phyloP scores from a whole-genome alignment of 2,329 filamentous ascomycete genomes.

The Pestalotiopsis fici region DNA sequence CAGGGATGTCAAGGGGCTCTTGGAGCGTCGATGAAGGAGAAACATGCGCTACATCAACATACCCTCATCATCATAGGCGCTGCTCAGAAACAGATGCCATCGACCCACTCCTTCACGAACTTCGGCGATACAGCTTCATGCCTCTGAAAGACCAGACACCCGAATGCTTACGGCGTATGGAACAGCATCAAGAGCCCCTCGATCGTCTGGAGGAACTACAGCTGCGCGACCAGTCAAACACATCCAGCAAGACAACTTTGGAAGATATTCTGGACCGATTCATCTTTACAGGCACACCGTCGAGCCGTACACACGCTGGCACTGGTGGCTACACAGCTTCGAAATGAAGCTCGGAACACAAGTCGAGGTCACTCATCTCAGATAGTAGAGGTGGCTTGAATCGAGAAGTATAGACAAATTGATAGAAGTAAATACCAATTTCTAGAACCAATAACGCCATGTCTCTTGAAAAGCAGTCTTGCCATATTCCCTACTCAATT shows the following conservation, averaged over 20 bases:
- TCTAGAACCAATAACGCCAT: not conserved
- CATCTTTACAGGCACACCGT: not conserved
- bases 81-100: not conserved
- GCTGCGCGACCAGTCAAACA: constrained; percentile 9
- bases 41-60: not conserved
- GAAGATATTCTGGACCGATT: constrained; percentile 21
- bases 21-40: not conserved
- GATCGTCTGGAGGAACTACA: constrained; percentile 10
- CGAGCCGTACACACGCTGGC: not conserved
- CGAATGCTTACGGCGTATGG: constrained; percentile 16
- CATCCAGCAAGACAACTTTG: constrained; percentile 21
- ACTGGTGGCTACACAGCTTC: not conserved
- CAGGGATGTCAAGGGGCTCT: not conserved
- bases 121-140: constrained; percentile 29
- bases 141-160: constrained; percentile 22
- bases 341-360: not conserved
- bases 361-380: no score
- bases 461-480: no score
- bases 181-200: not conserved
- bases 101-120: constrained; percentile 15
- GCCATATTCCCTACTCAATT: no score
- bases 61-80: not conserved
- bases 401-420: no score
- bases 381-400: no score
- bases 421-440: not conserved